Evolutionary conservation across 2,329 filamentous ascomycete genomes (phyloP).

Genomic region (Epichloe sp.): DNA sequence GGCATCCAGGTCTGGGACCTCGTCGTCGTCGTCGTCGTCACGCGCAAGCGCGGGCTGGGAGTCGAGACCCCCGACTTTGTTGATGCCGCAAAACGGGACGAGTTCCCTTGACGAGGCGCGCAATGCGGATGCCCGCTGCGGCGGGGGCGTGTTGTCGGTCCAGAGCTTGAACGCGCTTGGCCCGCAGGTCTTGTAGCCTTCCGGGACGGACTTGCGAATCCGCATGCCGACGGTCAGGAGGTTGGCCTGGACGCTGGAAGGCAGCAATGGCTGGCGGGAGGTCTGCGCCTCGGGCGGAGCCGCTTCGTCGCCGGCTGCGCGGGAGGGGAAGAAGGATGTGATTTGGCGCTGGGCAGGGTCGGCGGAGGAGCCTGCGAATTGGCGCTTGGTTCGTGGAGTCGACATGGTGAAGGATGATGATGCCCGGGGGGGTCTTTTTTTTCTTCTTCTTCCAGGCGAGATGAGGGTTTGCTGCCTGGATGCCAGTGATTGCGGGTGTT

Average conservation of each 20-base stretch:
- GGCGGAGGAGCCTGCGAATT: slow-evolving; percentile 45
- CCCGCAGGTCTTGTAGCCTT: slow-evolving; percentile 72
- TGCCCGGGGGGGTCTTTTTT: no score
- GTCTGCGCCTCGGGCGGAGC: slow-evolving; percentile 8
- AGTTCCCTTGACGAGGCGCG: slow-evolving; percentile 43
- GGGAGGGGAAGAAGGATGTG: slow-evolving; percentile 44
- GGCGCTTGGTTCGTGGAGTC: slow-evolving; percentile 43
- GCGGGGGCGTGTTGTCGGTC: slow-evolving; percentile 19
- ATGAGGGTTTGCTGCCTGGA: neutral
- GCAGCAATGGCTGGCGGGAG: slow-evolving; percentile 36
- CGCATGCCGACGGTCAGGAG: slow-evolving; percentile 92
- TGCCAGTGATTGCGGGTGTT: neutral
- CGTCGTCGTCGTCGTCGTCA: slow-evolving; percentile 13
- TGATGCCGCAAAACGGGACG: slow-evolving; percentile 67
- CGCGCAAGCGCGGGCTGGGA: slow-evolving; percentile 36
- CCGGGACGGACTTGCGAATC: slow-evolving; percentile 80
- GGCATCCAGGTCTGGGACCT: slow-evolving; percentile 22
- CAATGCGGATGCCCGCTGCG: slow-evolving; percentile 5
- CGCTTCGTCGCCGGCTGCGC: slow-evolving; percentile 26
- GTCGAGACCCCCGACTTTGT: slow-evolving; percentile 58
- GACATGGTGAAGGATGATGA: slow-evolving; percentile 28
- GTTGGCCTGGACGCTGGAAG: slow-evolving; percentile 58
- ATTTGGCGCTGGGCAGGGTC: slow-evolving; percentile 49
- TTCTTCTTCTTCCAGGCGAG: neutral
- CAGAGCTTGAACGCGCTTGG: slow-evolving; percentile 40